These are phyloP conservation scores for Fusarium sp. DNA, from an alignment of 2,329 filamentous ascomycete genomes.

Conservation along the genomic window DNA sequence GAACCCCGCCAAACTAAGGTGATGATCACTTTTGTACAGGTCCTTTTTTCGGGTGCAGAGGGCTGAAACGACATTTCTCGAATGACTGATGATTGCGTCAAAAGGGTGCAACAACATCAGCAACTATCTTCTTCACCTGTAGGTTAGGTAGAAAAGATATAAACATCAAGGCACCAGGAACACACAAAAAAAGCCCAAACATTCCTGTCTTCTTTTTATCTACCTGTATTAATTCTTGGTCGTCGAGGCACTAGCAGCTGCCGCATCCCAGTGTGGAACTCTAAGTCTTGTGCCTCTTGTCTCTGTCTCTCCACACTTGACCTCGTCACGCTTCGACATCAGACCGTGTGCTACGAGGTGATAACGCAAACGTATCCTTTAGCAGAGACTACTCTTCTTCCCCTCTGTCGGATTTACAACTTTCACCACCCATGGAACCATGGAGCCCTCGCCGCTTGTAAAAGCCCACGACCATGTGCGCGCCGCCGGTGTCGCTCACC, in stretches of 20 bases:
- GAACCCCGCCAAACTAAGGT: constrained; percentile 28
- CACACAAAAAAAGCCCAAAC: background rate
- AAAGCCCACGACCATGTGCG: constrained; percentile 89
- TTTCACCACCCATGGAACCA: constrained; percentile 34
- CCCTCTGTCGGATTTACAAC: background rate
- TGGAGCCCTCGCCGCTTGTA: constrained; percentile 51
- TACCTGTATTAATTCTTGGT: background rate
- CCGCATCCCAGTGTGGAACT: background rate
- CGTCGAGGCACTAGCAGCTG: background rate
- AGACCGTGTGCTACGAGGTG: background rate
- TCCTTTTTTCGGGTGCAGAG: background rate
- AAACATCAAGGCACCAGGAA: background rate
- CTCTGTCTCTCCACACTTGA: constrained; percentile 36
- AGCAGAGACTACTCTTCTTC: background rate
- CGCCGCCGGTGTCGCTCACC: constrained; percentile 78
- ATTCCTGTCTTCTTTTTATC: background rate
- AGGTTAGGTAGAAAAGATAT: background rate
- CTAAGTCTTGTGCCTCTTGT: constrained; percentile 22
- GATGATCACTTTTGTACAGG: constrained; percentile 1
- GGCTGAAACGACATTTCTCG: background rate
- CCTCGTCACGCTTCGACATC: constrained; percentile 30
- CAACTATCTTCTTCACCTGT: background rate
- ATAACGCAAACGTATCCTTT: background rate
- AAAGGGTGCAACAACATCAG: background rate
- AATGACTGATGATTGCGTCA: constrained; percentile 13